Evolutionary conservation across 2,329 filamentous ascomycete genomes (phyloP), one percentile per base, ranked within the genome.

Genomic region (Scopulariopsis brevicaulis): DNA sequence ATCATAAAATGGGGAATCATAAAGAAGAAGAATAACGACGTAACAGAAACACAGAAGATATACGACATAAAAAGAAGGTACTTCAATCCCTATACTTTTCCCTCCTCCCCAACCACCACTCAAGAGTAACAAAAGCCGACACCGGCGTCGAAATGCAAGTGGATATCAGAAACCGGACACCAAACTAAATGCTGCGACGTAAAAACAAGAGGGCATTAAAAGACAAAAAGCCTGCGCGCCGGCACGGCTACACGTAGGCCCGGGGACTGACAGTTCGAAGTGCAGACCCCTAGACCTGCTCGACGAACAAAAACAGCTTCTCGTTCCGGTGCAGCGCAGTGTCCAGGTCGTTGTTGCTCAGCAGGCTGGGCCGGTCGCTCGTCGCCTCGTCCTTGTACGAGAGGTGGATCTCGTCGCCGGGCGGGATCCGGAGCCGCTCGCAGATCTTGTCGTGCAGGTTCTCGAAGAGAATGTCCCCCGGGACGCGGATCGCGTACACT

Each of bases 401-500:
- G 25, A 96, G 80, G 61, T 87, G 79, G 32, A 96, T 80, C 24
- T 87, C 81, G n/a, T 89, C 85, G 11, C 82, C 77, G 14, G 76
- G 74, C 0, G 77, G 77, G 55, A 96, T 80, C 74, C 91, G 91
- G 63, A 96, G 80, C 52, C 94, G 82, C 64, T 96, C 90, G 55
- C 84, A 81, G 60, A 97, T 84, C 72, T 94, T 96, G 63, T 91
- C 86, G 64, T 87, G 86, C 10, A 99, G 79, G 61, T 90, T 87
- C 57, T 82, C 77, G 70, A 86, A 94, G 57, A 81, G 81, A 65
- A 95, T 90, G 58, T 95, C 88, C 1, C 81, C 81, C 0, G 93
- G 87, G 58, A 97, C 90, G 37, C 92, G 86, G 65, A 99, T 91
- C 52, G 94, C 89, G 63, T 96, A 93, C 59, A 95, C 83, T 64